Evolutionary conservation across 2,329 filamentous ascomycete species (phyloP), one percentile per base, ranked within the genome.

Genomic region (Ceratocystis papillata): DNA sequence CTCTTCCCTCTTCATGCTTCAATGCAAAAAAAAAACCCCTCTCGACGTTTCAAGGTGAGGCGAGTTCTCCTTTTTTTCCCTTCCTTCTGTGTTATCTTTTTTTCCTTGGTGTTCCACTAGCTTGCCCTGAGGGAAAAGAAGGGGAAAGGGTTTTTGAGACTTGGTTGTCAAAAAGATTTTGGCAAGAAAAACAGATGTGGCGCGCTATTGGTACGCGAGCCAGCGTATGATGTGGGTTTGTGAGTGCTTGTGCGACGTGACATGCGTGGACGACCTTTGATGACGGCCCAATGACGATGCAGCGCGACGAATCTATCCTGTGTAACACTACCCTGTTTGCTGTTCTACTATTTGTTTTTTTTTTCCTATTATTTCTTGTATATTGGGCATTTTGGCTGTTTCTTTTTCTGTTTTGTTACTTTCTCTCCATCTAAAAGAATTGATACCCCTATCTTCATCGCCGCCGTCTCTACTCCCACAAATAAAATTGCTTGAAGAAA

Each of bases 221-320:
- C 25, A 59, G 25, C 33, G 28, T 25, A 22, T 37, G 17, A 15
- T 57, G 25, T 30, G 17, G n/a, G 53, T 37, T 17, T 59, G 28
- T 22, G n/a, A 30, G 28, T 30, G 12, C 3, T 33, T 59, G 53
- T 59, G 28, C 53, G 53, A 59, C 28, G 28, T 59, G 53, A 33
- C 53, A 59, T 37, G 53, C 25, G 10, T 59, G 28, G 53, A 59
- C 22, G 53, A 59, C 50, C 45, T 20, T 25, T 59, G 53, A 59
- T 30, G 53, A 57, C 33, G 53, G 53, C 10, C 53, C 28, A 30
- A 59, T 59, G 53, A 59, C 53, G 15, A 30, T 33, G 53, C 53
- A 59, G n/a, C 28, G 33, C 17, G 53, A 59, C 25, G 53, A 30
- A 30, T 6, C 28, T 59, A 17, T 10, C 2, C 53, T 59, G 53